Evolutionary conservation across 1,139 yeast genomes (phyloP).

Genomic region (Pichia sp.): DNA sequence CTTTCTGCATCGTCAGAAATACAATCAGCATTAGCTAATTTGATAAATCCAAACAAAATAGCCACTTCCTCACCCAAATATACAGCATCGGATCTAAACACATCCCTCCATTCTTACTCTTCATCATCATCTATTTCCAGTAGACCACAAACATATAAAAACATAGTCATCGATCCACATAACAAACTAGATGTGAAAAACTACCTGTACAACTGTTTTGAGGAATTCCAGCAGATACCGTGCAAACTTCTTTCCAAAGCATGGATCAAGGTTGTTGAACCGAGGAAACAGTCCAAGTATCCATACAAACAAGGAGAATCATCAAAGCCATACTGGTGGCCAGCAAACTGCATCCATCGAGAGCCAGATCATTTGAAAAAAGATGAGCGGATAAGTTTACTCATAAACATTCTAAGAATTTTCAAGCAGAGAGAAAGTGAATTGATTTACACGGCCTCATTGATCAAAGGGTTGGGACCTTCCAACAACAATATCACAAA

Average conservation of each 20-base stretch:
- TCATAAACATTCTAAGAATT: slow-evolving; percentile 38
- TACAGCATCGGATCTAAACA: background rate
- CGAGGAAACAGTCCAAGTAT: slow-evolving; percentile 57
- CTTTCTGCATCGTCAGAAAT: slow-evolving; percentile 12
- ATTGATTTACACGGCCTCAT: slow-evolving; percentile 23
- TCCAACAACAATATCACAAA: slow-evolving; percentile 5
- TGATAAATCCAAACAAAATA: slow-evolving; percentile 10
- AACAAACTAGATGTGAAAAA: slow-evolving; percentile 25
- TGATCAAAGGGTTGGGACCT: slow-evolving; percentile 24
- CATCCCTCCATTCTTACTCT: slow-evolving; percentile 1
- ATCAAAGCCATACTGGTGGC: slow-evolving; percentile 72
- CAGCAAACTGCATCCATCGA: slow-evolving; percentile 49
- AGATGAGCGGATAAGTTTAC: slow-evolving; percentile 47
- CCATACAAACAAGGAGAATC: slow-evolving; percentile 56
- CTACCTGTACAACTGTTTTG: slow-evolving; percentile 29
- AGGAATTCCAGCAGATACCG: slow-evolving; percentile 47
- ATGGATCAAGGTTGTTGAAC: slow-evolving; percentile 66
- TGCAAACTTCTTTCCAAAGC: slow-evolving; percentile 63
- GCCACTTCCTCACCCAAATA: slow-evolving; percentile 12
- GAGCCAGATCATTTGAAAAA: slow-evolving; percentile 75
- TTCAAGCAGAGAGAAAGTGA: slow-evolving; percentile 25
- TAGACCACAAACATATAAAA: slow-evolving; percentile 11
- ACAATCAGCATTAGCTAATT: slow-evolving; percentile 9
- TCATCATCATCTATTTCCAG: background rate
- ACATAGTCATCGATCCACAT: slow-evolving; percentile 21